A percentile compares a stretch with the other conserved stretches of the same genome.
phyloP scores from a whole-genome alignment of 345 rosid species.

The Salix brachista region DNA sequence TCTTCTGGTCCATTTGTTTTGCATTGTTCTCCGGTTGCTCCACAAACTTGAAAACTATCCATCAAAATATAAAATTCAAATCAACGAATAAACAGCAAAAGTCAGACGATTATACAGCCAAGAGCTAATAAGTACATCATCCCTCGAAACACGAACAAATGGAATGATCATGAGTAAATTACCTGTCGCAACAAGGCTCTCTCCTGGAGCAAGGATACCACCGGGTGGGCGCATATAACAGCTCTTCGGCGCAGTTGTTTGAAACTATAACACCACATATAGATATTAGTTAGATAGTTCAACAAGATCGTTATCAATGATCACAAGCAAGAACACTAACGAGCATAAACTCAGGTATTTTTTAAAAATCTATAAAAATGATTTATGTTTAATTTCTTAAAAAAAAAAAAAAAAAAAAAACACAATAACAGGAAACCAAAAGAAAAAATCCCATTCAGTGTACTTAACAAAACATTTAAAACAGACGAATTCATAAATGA shows the following conservation, averaged over 20 bases:
- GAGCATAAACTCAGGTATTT: neutral
- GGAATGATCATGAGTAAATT: neutral
- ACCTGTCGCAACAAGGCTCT: constrained; percentile 32
- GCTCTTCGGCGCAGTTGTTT: constrained; percentile 35
- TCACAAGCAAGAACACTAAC: neutral
- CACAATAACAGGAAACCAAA: neutral
- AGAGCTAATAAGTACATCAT: neutral
- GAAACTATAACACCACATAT: constrained; percentile 16
- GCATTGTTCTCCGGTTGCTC: constrained; percentile 29
- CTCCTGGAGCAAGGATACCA: constrained; percentile 33
- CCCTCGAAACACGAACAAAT: neutral
- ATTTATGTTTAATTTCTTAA: neutral
- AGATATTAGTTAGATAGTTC: neutral
- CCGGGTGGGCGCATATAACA: constrained; percentile 36
- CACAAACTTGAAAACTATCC: constrained; percentile 30
- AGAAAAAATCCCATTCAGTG: neutral
- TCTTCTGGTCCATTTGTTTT: constrained; percentile 23
- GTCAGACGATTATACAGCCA: no score
- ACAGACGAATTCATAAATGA: neutral
- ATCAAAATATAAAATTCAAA: constrained; percentile 1
- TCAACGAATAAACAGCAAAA: neutral
- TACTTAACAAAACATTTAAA: neutral
- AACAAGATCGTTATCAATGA: neutral
- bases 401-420: neutral
- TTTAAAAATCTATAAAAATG: neutral